A percentile compares a stretch with the other conserved stretches of the same genome.
Evolutionary conservation across 805 yeast species (phyloP).

Genomic region (Yarrowia bubula): DNA sequence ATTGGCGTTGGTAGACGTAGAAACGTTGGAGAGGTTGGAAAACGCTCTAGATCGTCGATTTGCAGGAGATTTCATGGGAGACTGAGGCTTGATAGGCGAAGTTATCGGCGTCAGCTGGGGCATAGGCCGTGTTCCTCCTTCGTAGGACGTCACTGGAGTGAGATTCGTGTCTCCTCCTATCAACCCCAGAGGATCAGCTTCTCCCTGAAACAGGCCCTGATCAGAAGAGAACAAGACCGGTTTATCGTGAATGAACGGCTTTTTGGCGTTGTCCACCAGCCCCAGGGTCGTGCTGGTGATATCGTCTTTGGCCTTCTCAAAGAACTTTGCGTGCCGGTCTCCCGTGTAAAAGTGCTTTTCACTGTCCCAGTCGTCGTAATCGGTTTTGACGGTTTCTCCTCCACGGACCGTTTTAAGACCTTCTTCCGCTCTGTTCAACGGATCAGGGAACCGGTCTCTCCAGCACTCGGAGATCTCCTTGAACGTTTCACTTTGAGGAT

Average conservation of each 20-base stretch:
- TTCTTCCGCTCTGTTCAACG: constrained; percentile 36
- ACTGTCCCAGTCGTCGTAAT: constrained; percentile 34
- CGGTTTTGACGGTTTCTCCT: constrained; percentile 36
- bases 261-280: constrained; percentile 8
- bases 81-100: neutral
- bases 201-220: constrained; percentile 36
- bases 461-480: constrained; percentile 35
- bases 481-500: constrained; percentile 27
- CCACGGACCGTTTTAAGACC: constrained; percentile 33
- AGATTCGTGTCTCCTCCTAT: constrained; percentile 5
- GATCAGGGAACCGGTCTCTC: constrained; percentile 35
- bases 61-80: neutral
- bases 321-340: constrained; percentile 37
- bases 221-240: constrained; percentile 33
- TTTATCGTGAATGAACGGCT: constrained; percentile 23
- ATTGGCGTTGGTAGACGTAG: neutral
- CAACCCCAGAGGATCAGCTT: constrained; percentile 32
- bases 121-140: neutral
- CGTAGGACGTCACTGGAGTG: constrained; percentile 5
- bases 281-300: constrained; percentile 30
- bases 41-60: neutral
- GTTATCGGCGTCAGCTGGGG: neutral
- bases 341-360: constrained; percentile 20
- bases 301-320: constrained; percentile 46
- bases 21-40: neutral